Evolutionary conservation across 257 asterid species (phyloP), one percentile per base, ranked within the genome.

Genomic region (Plantago ovata): DNA sequence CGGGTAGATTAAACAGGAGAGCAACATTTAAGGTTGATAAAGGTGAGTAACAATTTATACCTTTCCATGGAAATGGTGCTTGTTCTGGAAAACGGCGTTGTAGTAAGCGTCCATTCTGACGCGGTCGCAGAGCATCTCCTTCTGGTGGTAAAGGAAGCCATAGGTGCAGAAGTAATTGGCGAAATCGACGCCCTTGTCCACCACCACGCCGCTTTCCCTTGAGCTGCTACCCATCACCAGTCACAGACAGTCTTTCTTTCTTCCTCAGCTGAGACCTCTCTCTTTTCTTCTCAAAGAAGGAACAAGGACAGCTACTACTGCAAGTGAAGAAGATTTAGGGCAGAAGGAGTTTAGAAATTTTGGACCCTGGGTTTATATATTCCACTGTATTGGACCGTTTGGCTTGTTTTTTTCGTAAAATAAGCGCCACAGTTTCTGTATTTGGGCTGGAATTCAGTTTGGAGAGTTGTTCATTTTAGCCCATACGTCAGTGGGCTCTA

Each of bases 91-190:
- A 50, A 93, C 69, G 45, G 97, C 84, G 65, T 84, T 77, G 80
- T 52, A 93, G 61, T 93, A 93, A 62, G 97, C 87, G 70, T 93
- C 94, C 99, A 93, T 93, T n/a, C 99, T 95, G 38, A 93, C 86
- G 42, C 89, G 94, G 85, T 93, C 99, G 50, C 85, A 86, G 53
- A 89, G 98, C 98, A 93, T 93, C 79, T 89, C 97, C 64, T 93
- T 93, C 83, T 93, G 98, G 82, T 93, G 98, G 80, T 82, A 93
- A 39, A 93, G 95, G 61, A 75, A 93, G 39, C 89, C 89, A 63
- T 93, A 93, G 33, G 95, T 82, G 84, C 96, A 93, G 82, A 93
- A 93, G 56, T 93, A 93, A 81, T 93, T 93, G 48, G 98, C 98
- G 67, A 77, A 93, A 66, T 93, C 97, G 1, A 77, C 98, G 6